Evolutionary conservation across 495 filamentous ascomycete species (phyloP), one percentile per base, ranked within the genome.

Genomic region (Pyrenula massariospora): DNA sequence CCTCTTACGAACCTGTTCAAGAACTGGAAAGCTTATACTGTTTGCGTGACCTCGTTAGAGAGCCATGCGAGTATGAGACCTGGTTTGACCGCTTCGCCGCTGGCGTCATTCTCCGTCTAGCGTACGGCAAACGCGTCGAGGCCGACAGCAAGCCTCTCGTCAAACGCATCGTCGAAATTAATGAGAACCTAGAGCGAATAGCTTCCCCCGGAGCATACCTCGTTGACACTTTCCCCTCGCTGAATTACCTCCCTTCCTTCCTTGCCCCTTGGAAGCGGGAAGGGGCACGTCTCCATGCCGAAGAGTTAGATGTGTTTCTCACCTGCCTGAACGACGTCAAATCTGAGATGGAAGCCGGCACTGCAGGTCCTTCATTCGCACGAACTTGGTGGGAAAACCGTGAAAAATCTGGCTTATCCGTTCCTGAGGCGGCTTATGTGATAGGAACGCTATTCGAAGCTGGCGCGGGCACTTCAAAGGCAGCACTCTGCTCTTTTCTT

Each of bases 91-190:
- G 31, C 8, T 84, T 80, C 64, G 79, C 78, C 21, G 70, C 74
- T 12, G 78, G 82, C 10, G 77, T 81, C 8, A 79, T 82, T n/a
- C 78, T 74, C 22, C 67, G 76, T 0, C 71, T 85, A 1, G 73
- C 71, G 2, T 87, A 83, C 76, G 84, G 83, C 19, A 75, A 72
- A 24, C 62, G 61, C 10, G 55, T 77, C n/a, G 57, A 64, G 24
- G 63, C 56, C 12, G 66, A 63, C 23, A 60, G 66, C 10, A 69
- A 73, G 51, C 21, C 59, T 2, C 55, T 63, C 15, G 56, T 73
- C 5, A 57, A 62, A 0, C 58, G 59, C 1, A 57, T 69, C n/a
- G 59, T 65, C 15, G 49, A 60, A 2, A 53, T 69, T 12, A 60
- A 62, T 19, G 52, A 65, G 51, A 66, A 58, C 3, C 53, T 75